These are phyloP conservation scores for Penicillium sp. DNA, from an alignment of 2,329 filamentous ascomycete species.

Conservation along the genomic window DNA sequence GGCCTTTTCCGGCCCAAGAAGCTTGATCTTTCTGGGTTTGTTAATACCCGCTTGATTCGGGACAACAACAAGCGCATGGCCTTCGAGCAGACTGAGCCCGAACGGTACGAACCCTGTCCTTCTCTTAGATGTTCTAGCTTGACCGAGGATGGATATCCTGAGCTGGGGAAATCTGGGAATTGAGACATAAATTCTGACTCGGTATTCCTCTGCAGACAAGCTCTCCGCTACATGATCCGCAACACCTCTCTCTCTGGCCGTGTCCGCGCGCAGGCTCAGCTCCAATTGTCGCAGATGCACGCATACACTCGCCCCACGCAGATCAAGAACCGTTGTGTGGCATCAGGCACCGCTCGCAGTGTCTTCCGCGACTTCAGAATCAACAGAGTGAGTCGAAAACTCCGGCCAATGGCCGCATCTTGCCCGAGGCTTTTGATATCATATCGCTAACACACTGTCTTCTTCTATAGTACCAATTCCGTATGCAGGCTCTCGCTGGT, in stretches of 20 bases:
- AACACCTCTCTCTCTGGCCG: constrained; percentile 83
- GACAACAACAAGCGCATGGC: constrained; percentile 97
- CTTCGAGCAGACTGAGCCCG: constrained; percentile 80
- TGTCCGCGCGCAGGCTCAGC: constrained; percentile 84
- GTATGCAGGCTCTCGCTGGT: constrained; percentile 81
- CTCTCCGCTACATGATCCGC: constrained; percentile 85
- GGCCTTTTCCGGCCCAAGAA: constrained; percentile 87
- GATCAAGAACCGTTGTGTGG: constrained; percentile 89
- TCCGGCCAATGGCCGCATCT: not conserved
- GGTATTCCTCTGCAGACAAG: constrained; percentile 64
- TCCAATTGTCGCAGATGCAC: constrained; percentile 93
- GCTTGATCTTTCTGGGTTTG: constrained; percentile 82
- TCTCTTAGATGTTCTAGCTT: not conserved
- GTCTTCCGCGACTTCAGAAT: constrained; percentile 92
- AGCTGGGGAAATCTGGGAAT: not conserved
- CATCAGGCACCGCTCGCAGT: constrained; percentile 86
- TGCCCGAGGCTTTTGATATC: not conserved
- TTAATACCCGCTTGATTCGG: constrained; percentile 83
- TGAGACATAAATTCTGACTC: constrained; percentile 1
- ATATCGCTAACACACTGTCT: constrained; percentile 21
- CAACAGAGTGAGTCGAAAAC: constrained; percentile 68
- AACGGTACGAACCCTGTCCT: constrained; percentile 61
- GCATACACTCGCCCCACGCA: constrained; percentile 90
- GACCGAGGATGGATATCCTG: no score
- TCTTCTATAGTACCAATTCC: constrained; percentile 76